Evolutionary conservation across 352 stramenopile species (phyloP), one percentile per base, ranked within the genome.

Genomic region (Peronospora farinosa): DNA sequence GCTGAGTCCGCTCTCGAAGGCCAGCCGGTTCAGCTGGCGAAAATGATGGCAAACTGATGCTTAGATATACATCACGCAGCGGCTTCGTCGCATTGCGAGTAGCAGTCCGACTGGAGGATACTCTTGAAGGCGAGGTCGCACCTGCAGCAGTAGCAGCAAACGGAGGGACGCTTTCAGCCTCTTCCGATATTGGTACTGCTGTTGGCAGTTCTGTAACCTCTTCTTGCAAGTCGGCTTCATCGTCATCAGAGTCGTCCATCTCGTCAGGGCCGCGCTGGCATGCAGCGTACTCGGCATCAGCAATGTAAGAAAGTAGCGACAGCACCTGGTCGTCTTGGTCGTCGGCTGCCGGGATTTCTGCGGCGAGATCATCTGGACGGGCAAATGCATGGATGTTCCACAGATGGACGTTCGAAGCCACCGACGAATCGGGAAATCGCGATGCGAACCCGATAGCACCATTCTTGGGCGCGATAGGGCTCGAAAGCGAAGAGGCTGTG

Each of bases 231-330:
- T 70, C 60, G 9, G 47, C 53, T 33, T 86, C 78, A 19, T 78
- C 71, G 11, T 88, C 75, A 46, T 84, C 72, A 25, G 59, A 73
- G 17, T 82, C 72, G 31, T 79, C 67, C 13, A 64, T 47, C 4
- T 68, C 57, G 49, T 67, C 58, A 10, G 62, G 55, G 6, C 57
- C 67, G n/a, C 67, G 73, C 52, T 87, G 75, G 28, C 78, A 90
- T 21, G 77, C 79, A 16, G 73, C 73, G 21, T 88, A 91, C 45
- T 94, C 83, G 0, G 80, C 83, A 32, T 90, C 80, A 0, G 79
- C 80, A 31, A 94, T 91, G 54, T 94, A 94, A 41, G 78, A 87
- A 12, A 94, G 58, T 13, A 92, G 49, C 32, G 83, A 94, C 2
- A 92, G 56, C 37, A 92, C 80, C 42, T 89, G 80, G 41, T 80